Conservation (phyloP, 176 grass and related monocot genomes). For the Puccinellia tenuiflora region DNA sequence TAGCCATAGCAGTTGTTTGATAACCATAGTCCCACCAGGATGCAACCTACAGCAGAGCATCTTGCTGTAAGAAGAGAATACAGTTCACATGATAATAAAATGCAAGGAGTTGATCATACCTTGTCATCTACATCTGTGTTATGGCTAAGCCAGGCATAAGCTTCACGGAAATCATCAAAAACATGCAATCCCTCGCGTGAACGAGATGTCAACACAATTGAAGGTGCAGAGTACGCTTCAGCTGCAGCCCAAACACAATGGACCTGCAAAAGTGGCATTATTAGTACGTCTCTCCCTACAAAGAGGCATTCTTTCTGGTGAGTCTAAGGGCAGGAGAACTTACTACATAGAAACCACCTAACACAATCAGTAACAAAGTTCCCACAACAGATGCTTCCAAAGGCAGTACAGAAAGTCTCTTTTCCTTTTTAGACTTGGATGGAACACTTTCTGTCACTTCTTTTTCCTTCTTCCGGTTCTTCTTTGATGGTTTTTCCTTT, state of each 20-base stretch:
- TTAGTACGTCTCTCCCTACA: constrained; percentile 2
- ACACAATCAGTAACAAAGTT: constrained; percentile 69
- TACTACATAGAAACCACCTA: constrained; percentile 98
- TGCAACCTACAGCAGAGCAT: constrained; percentile 59
- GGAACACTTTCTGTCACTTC: constrained; percentile 49
- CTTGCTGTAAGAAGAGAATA: constrained; percentile 9
- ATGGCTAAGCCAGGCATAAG: constrained; percentile 97
- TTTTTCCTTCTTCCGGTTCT: constrained; percentile 92
- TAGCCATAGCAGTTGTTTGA: constrained; percentile 99
- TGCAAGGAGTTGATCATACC: constrained; percentile 30
- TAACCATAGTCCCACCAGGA: constrained; percentile 99
- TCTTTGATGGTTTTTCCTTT: constrained; percentile 86
- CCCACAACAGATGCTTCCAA: constrained; percentile 77
- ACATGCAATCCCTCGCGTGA: constrained; percentile 86
- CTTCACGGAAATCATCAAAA: constrained; percentile 99
- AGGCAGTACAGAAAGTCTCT: constrained; percentile 67
- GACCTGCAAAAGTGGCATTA: constrained; percentile 50
- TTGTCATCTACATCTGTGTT: constrained; percentile 99
- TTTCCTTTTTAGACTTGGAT: constrained; percentile 58
- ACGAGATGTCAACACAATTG: constrained; percentile 97
- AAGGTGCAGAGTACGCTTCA: constrained; percentile 96
- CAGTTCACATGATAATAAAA: constrained; percentile 7
- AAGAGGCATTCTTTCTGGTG: constrained; percentile 17
- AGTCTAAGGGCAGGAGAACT: constrained; percentile 29
- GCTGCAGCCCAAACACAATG: constrained; percentile 99